These are phyloP conservation scores for Paramecium bursaria DNA, from an alignment of 73 alveolate genomes.

Conservation along the genomic window DNA sequence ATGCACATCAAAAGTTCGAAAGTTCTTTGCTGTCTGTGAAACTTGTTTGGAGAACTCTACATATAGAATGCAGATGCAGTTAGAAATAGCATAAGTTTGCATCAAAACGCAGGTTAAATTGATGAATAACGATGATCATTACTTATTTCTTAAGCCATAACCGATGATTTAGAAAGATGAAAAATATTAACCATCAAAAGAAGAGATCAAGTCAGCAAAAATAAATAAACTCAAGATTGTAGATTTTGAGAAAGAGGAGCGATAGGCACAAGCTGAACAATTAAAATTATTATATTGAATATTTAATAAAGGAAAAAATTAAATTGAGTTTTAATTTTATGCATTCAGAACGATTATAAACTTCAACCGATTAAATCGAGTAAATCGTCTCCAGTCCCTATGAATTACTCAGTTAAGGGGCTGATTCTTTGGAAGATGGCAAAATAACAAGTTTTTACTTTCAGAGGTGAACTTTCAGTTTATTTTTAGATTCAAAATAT, in stretches of 20 bases:
- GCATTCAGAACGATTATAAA: too few relatives aligned
- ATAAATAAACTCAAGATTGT: conserved; percentile 3
- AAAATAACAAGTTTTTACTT: conserved; percentile 66
- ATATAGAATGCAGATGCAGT: conserved; percentile 9
- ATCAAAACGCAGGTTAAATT: not conserved
- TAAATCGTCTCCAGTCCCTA: too few relatives aligned
- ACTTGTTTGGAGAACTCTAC: not conserved
- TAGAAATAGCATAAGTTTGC: not conserved
- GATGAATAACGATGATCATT: not conserved
- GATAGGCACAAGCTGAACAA: too few relatives aligned
- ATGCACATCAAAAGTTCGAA: conserved; percentile 13
- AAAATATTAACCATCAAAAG: conserved; percentile 16
- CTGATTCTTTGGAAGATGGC: conserved; percentile 67
- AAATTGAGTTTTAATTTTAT: too few relatives aligned
- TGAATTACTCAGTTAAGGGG: too few relatives aligned
- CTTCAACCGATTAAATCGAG: too few relatives aligned
- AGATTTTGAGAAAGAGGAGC: conserved; percentile 42
- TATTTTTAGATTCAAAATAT: conserved; percentile 32
- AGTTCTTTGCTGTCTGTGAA: conserved; percentile 28
- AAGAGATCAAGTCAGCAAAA: not conserved
- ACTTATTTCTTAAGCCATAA: not conserved
- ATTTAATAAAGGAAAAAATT: too few relatives aligned
- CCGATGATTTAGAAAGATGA: not conserved
- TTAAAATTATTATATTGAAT: too few relatives aligned
- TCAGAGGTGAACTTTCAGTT: not conserved